phyloP scores from a whole-genome alignment of 106 monocot species.

The Dendrobium officinale region DNA sequence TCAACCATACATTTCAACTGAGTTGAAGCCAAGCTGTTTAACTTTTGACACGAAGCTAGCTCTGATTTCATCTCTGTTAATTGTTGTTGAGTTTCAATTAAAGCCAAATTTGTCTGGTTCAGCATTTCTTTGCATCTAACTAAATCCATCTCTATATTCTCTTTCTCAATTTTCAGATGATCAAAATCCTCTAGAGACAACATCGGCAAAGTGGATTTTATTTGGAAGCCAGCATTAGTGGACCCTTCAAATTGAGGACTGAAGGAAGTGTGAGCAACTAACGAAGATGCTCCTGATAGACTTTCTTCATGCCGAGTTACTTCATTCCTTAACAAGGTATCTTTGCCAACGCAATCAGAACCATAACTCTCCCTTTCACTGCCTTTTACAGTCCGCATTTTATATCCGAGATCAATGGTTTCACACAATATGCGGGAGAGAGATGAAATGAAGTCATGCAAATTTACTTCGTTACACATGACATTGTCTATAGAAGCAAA shows the following conservation, averaged over 20 bases:
- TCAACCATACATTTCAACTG: slow-evolving; percentile 95
- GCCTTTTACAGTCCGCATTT: background rate
- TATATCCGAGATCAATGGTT: background rate
- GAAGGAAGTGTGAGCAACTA: background rate
- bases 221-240: background rate
- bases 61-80: slow-evolving; percentile 38
- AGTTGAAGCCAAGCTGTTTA: slow-evolving; percentile 73
- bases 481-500: background rate
- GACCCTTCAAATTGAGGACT: background rate
- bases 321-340: slow-evolving; percentile 14
- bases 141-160: slow-evolving; percentile 5
- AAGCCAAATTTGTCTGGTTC: slow-evolving; percentile 11
- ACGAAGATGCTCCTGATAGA: background rate
- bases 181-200: slow-evolving; percentile 39
- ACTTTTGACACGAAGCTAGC: slow-evolving; percentile 53
- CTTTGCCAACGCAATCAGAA: slow-evolving; percentile 21
- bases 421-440: slow-evolving; percentile 9
- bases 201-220: background rate
- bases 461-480: slow-evolving; percentile 1
- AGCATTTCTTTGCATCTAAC: slow-evolving; percentile 19
- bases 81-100: slow-evolving; percentile 15
- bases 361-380: slow-evolving; percentile 9
- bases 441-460: slow-evolving; percentile 13
- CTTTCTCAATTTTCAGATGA: slow-evolving; percentile 63
- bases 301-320: slow-evolving; percentile 8